Percentiles rank a stretch among this genome's conserved stretches.
Conservation (phyloP, 768 basidiomycete species). For the Leccinellum luteum region DNA sequence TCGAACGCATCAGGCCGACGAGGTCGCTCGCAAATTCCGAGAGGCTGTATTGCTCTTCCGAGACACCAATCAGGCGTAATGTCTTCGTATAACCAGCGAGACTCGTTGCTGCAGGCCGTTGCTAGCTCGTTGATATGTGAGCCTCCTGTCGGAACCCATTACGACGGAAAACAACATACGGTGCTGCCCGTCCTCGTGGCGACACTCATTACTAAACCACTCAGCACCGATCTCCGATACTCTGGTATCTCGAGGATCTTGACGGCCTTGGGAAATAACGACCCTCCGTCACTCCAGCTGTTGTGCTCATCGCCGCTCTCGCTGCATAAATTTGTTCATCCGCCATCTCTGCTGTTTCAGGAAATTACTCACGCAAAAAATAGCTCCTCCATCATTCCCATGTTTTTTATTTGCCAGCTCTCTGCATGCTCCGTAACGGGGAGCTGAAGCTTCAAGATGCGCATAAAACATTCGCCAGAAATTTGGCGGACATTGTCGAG, state of each 20-base stretch:
- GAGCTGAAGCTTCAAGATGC: slow-evolving; percentile 45
- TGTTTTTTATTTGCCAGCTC: slow-evolving; percentile 53
- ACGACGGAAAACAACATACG: slow-evolving; percentile 45
- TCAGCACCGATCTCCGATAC: slow-evolving; percentile 62
- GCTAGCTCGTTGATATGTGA: slow-evolving; percentile 41
- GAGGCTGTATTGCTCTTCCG: slow-evolving; percentile 43
- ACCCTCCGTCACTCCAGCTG: slow-evolving; percentile 69
- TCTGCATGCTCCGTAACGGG: slow-evolving; percentile 41
- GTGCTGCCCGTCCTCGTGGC: slow-evolving; percentile 84
- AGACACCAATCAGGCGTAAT: slow-evolving; percentile 42
- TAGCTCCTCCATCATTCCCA: slow-evolving; percentile 46
- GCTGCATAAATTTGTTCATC: slow-evolving; percentile 21
- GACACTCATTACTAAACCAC: slow-evolving; percentile 74
- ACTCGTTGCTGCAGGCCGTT: slow-evolving; percentile 62
- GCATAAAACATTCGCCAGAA: slow-evolving; percentile 62
- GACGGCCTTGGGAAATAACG: slow-evolving; percentile 74
- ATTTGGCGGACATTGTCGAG: slow-evolving; percentile 87
- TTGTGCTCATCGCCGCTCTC: slow-evolving; percentile 30
- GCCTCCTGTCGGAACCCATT: slow-evolving; percentile 6
- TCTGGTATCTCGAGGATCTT: slow-evolving; percentile 57
- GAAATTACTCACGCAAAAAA: slow-evolving; percentile 46
- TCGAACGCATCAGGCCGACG: slow-evolving; percentile 47
- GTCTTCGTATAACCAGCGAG: slow-evolving; percentile 55
- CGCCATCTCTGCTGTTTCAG: not conserved
- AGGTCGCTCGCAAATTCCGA: slow-evolving; percentile 58